Base-by-base conservation (phyloP, 1,139 yeast genomes). In the Candida albicans region DNA sequence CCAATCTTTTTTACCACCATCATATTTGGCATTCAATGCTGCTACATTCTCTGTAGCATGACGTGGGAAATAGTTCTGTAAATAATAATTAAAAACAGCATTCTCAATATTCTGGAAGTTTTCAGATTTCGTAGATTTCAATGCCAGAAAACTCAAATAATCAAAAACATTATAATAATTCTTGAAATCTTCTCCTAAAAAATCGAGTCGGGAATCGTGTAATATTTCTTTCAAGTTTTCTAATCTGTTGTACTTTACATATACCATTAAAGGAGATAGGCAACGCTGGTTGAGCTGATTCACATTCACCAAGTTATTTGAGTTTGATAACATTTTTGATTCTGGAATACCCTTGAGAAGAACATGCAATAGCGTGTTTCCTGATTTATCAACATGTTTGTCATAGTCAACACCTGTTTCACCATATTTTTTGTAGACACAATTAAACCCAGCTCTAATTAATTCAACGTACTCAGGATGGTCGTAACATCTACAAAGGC, bases 401-500 rank as follows among this genome's bases (percentile, higher is more conserved):
- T 65, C 68, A 48, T 75, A 76, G 47, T 75, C 67, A 41, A 82
- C 67, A 1, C 50, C 48, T 4, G 42, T 46, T 2, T 54, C 37
- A 1, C 52, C 52, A 48, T 77, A 74, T 73, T 81, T 73, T 8
- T 56, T 37, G 24, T 64, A 64, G 1, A 77, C 79, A 28, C 77
- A 68, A 0, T 59, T 52, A 44, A 86, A 75, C 0, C 82, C 80
- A 2, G 58, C 59, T 11, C 57, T 49, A 3, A 88, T 62, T 54
- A 90, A 61, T 1, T 59, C 60, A 1, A 68, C 61, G 58, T 91
- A 91, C 25, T 80, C 63, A 0, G 78, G 66, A 53, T 87, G 93
- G 58, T 91, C 97, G 62, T 91, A 91, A 50, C 93, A 82, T 40
- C 96, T 69, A 52, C 89, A 81, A 4, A 88, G 62, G 6, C 88